Conservation (phyloP, 1,284 basidiomycete genomes). For the Xerocomus nothofagi region DNA sequence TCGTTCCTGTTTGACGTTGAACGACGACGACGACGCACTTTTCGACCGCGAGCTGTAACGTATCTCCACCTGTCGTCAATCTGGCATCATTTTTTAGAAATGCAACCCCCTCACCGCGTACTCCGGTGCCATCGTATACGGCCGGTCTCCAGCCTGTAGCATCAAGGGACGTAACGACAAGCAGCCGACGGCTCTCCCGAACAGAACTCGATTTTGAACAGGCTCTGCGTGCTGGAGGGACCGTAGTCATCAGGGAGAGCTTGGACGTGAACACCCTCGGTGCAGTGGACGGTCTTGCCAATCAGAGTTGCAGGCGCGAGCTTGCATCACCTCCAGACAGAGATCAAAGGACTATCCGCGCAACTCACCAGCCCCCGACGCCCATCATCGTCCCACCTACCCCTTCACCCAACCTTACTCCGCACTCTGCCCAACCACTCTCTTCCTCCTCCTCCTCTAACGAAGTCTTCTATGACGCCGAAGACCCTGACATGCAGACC, state of each 20-base stretch:
- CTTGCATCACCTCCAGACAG: constrained; percentile 19
- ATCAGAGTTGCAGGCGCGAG: constrained; percentile 13
- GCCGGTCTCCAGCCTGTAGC: constrained; percentile 55
- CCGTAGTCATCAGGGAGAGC: constrained; percentile 65
- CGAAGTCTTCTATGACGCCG: constrained; percentile 63
- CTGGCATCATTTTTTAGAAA: constrained; percentile 47
- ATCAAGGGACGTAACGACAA: constrained; percentile 45
- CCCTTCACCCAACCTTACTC: constrained; percentile 39
- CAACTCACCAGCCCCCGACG: constrained; percentile 42
- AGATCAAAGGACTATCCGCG: constrained; percentile 39
- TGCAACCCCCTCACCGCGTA: constrained; percentile 43
- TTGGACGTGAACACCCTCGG: constrained; percentile 68
- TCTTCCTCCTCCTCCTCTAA: constrained; percentile 44
- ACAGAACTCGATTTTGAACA: constrained; percentile 79
- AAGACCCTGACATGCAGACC: constrained; percentile 62
- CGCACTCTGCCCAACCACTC: constrained; percentile 37
- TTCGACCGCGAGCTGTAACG: neutral
- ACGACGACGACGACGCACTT: constrained; percentile 12
- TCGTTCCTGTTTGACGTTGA: constrained; percentile 5
- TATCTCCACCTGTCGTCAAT: constrained; percentile 19
- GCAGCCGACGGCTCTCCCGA: constrained; percentile 56
- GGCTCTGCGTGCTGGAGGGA: constrained; percentile 62
- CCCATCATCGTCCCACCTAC: constrained; percentile 61
- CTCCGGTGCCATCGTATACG: constrained; percentile 51
- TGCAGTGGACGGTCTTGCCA: constrained; percentile 38